These are phyloP conservation scores for Suhomyces atakaporum DNA, from an alignment of 1,139 yeast species.

Conservation along the genomic window DNA sequence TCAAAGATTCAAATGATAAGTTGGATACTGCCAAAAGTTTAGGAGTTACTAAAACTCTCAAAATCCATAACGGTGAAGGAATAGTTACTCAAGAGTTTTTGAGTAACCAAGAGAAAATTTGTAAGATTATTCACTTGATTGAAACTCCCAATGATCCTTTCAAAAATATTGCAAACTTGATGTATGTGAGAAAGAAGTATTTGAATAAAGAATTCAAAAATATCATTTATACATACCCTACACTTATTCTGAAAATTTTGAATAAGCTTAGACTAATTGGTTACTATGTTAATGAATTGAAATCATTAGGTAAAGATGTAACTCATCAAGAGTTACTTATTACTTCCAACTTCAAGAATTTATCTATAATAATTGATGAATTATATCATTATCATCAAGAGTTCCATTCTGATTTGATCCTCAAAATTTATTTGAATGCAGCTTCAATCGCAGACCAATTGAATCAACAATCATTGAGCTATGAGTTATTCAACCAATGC, in stretches of 20 bases:
- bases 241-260: constrained; percentile 63
- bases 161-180: constrained; percentile 56
- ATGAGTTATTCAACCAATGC: constrained; percentile 87
- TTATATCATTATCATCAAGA: constrained; percentile 55
- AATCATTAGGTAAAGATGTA: constrained; percentile 18
- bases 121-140: constrained; percentile 68
- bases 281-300: constrained; percentile 22
- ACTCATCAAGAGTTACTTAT: constrained; percentile 34
- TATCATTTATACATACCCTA: constrained; percentile 70
- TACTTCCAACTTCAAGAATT: constrained; percentile 64
- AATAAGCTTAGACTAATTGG: constrained; percentile 59
- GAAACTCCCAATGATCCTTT: constrained; percentile 48
- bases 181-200: constrained; percentile 55
- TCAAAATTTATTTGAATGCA: constrained; percentile 53
- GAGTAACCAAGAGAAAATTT: constrained; percentile 65
- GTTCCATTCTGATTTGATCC: constrained; percentile 48
- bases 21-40: constrained; percentile 39
- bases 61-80: constrained; percentile 34
- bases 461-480: constrained; percentile 55
- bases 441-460: constrained; percentile 80
- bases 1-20: constrained; percentile 30
- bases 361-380: constrained; percentile 72
- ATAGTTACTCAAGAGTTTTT: constrained; percentile 41
- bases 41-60: constrained; percentile 38
- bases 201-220: constrained; percentile 56